These are phyloP conservation scores for Russula lepida DNA, from an alignment of 768 basidiomycete genomes.

Conservation along the genomic window DNA sequence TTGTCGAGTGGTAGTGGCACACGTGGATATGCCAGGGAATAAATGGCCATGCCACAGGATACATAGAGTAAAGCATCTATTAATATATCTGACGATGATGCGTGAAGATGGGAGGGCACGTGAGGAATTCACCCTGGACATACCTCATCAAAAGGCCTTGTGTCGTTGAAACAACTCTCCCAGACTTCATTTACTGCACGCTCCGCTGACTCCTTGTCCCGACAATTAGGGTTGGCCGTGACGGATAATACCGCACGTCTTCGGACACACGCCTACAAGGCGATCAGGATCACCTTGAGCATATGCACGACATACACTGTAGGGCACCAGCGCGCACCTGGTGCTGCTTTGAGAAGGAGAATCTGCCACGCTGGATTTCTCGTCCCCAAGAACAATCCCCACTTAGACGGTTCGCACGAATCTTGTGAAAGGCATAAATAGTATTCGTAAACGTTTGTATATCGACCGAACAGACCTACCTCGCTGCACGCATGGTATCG, in stretches of 20 bases:
- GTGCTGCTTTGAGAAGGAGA: slow-evolving; percentile 86
- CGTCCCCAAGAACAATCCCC: slow-evolving; percentile 87
- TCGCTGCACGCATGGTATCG: slow-evolving; percentile 96
- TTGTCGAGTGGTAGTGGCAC: neutral
- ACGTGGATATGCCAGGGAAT: neutral
- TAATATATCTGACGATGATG: slow-evolving; percentile 3
- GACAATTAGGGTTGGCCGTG: slow-evolving; percentile 69
- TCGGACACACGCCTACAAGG: slow-evolving; percentile 73
- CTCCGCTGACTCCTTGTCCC: slow-evolving; percentile 68
- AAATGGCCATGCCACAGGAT: neutral
- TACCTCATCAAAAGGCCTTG: slow-evolving; percentile 96
- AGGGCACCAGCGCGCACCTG: slow-evolving; percentile 50
- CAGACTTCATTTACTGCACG: slow-evolving; percentile 92
- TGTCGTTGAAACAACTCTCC: slow-evolving; percentile 94
- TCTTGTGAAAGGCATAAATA: slow-evolving; percentile 40
- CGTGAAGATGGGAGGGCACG: neutral
- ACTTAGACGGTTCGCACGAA: slow-evolving; percentile 88
- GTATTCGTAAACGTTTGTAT: slow-evolving; percentile 2
- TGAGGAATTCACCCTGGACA: neutral
- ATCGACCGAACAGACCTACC: slow-evolving; percentile 46
- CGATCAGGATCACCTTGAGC: slow-evolving; percentile 12
- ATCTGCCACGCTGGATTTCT: slow-evolving; percentile 70
- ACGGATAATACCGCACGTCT: slow-evolving; percentile 82
- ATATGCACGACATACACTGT: slow-evolving; percentile 14
- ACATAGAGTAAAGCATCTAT: neutral